Evolutionary conservation across 2,329 filamentous ascomycete species (phyloP).

Genomic region (Cercospora sp.): DNA sequence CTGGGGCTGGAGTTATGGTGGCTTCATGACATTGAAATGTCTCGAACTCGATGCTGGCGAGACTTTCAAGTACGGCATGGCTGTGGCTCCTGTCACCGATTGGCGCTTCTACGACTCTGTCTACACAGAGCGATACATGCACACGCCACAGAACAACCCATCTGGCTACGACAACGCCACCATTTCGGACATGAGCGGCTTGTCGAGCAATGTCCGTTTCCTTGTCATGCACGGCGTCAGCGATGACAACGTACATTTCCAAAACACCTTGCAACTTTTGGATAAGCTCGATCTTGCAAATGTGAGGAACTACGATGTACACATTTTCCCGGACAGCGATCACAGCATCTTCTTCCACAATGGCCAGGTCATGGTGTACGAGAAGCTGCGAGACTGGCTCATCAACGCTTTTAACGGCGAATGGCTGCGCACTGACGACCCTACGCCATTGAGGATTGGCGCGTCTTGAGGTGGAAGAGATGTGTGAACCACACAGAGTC

Average conservation of each 20-base stretch:
- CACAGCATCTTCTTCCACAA: constrained; percentile 95
- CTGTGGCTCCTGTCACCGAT: constrained; percentile 96
- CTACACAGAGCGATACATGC: constrained; percentile 97
- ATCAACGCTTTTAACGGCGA: constrained; percentile 97
- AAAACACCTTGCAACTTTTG: constrained; percentile 84
- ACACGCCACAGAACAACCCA: constrained; percentile 80
- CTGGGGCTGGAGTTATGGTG: constrained; percentile 98
- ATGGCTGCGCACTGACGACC: constrained; percentile 66
- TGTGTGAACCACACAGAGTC: not conserved
- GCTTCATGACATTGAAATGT: constrained; percentile 92
- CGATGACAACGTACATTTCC: constrained; percentile 97
- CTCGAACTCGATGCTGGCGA: constrained; percentile 84
- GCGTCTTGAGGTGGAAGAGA: constrained; percentile 5
- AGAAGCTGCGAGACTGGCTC: constrained; percentile 86
- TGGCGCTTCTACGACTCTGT: constrained; percentile 94
- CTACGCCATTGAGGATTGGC: constrained; percentile 45
- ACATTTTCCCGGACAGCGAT: constrained; percentile 94
- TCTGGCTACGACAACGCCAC: constrained; percentile 73
- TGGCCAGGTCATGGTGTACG: constrained; percentile 85
- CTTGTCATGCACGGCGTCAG: constrained; percentile 94
- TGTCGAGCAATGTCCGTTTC: constrained; percentile 79
- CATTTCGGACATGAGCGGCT: constrained; percentile 71
- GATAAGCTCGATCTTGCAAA: constrained; percentile 80
- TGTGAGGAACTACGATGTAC: constrained; percentile 92
- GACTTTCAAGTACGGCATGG: constrained; percentile 96